phyloP scores from a whole-genome alignment of 2,329 filamentous ascomycete genomes.

The Exophiala xenobiotica region DNA sequence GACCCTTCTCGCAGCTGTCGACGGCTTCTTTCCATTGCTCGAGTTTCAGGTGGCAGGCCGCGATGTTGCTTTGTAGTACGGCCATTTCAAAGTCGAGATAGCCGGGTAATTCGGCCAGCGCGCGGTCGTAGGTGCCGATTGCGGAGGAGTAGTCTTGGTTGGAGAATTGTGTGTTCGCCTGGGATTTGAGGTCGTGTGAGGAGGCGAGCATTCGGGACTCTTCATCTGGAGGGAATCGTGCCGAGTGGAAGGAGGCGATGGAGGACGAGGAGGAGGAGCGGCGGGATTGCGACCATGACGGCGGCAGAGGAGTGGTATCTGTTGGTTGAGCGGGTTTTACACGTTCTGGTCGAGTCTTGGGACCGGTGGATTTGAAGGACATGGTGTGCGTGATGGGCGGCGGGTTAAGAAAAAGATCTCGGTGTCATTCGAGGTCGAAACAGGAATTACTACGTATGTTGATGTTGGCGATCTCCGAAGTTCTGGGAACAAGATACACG shows the following conservation, averaged over 20 bases:
- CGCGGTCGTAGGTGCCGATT: conserved; percentile 78
- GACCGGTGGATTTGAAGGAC: conserved; percentile 27
- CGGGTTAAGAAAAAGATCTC: neutral
- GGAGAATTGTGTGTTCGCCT: conserved; percentile 78
- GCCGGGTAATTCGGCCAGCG: conserved; percentile 73
- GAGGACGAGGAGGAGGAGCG: conserved; percentile 25
- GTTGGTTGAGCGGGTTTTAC: conserved; percentile 22
- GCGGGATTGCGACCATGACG: conserved; percentile 21
- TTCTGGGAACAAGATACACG: neutral
- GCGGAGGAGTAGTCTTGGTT: conserved; percentile 71
- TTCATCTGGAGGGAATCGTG: conserved; percentile 47
- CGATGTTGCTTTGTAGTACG: conserved; percentile 82
- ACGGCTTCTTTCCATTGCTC: conserved; percentile 82
- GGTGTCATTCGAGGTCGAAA: neutral
- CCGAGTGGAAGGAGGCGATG: conserved; percentile 31
- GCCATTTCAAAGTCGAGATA: conserved; percentile 87
- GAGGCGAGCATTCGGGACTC: conserved; percentile 65
- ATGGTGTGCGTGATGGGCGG: conserved; percentile 13
- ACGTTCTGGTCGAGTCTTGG: conserved; percentile 28
- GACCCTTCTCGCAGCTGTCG: conserved; percentile 67
- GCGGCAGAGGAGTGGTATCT: conserved; percentile 9
- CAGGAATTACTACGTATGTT: neutral
- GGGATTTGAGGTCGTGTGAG: conserved; percentile 69
- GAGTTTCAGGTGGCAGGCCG: conserved; percentile 83
- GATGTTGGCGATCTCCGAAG: neutral